Conservation (phyloP, 768 basidiomycete species). For the Lyophyllum semitale region DNA sequence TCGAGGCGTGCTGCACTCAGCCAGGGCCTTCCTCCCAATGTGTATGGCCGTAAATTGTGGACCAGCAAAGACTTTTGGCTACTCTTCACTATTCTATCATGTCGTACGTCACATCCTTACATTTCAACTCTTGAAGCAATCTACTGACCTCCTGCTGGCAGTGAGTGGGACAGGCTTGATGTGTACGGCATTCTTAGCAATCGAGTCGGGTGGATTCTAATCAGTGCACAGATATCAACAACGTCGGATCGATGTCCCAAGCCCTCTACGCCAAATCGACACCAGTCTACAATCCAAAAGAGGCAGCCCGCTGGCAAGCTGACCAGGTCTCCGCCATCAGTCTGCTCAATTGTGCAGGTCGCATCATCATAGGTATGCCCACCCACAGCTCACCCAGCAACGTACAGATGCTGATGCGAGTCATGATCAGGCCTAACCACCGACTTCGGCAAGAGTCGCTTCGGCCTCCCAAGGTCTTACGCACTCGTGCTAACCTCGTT, state of each 20-base stretch:
- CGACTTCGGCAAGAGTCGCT: slow-evolving; percentile 60
- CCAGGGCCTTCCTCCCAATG: slow-evolving; percentile 20
- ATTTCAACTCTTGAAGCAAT: not conserved
- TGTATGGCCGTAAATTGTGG: slow-evolving; percentile 22
- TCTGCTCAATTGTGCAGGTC: slow-evolving; percentile 77
- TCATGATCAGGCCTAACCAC: slow-evolving; percentile 57
- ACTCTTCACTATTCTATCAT: slow-evolving; percentile 48
- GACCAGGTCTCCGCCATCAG: slow-evolving; percentile 84
- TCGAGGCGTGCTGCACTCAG: slow-evolving; percentile 17
- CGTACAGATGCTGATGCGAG: not conserved
- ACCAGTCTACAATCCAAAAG: slow-evolving; percentile 62
- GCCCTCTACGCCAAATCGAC: slow-evolving; percentile 66
- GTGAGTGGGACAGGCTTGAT: slow-evolving; percentile 78
- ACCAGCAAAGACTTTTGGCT: slow-evolving; percentile 27
- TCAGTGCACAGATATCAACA: slow-evolving; percentile 64
- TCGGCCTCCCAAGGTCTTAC: slow-evolving; percentile 65
- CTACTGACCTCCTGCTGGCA: slow-evolving; percentile 20
- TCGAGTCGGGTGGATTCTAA: not conserved
- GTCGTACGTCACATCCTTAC: slow-evolving; percentile 49
- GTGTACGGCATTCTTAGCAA: slow-evolving; percentile 46
- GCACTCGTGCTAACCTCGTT: slow-evolving; percentile 67
- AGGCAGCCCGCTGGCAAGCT: slow-evolving; percentile 76
- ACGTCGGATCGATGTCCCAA: slow-evolving; percentile 72
- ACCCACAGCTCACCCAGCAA: not conserved
- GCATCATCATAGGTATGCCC: slow-evolving; percentile 73